Evolutionary conservation across 192 early-diverging fungal genomes (phyloP).

Genomic region (Coemansia erecta): DNA sequence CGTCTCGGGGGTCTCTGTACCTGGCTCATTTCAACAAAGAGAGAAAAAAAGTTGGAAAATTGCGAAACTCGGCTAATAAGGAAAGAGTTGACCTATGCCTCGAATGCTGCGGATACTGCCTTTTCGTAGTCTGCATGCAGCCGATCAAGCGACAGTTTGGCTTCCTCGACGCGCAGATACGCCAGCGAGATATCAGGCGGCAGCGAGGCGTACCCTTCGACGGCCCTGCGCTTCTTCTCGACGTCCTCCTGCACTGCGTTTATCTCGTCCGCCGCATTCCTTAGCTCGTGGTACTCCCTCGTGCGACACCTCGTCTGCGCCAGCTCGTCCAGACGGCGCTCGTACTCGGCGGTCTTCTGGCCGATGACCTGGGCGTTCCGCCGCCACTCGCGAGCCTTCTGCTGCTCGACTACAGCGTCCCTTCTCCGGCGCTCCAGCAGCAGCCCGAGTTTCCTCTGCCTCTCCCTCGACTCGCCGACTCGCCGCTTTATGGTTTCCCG

Average conservation of each 20-base stretch:
- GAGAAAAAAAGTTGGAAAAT: neutral
- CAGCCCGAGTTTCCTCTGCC: slow-evolving; percentile 16
- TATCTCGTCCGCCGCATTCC: slow-evolving; percentile 11
- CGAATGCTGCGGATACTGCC: slow-evolving; percentile 31
- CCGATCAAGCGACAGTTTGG: slow-evolving; percentile 25
- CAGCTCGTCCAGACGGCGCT: slow-evolving; percentile 18
- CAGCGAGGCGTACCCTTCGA: slow-evolving; percentile 31
- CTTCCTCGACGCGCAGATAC: slow-evolving; percentile 40
- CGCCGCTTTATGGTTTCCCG: neutral
- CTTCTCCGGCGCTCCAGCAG: slow-evolving; percentile 17
- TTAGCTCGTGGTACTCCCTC: slow-evolving; percentile 25
- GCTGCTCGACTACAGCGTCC: slow-evolving; percentile 32
- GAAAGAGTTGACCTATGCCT: slow-evolving; percentile 1
- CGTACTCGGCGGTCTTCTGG: slow-evolving; percentile 41
- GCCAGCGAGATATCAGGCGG: slow-evolving; percentile 44
- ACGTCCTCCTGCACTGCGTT: slow-evolving; percentile 10
- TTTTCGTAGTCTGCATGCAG: slow-evolving; percentile 36
- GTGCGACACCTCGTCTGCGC: neutral
- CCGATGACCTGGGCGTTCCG: slow-evolving; percentile 37
- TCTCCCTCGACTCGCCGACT: slow-evolving; percentile 19
- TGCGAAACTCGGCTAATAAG: neutral
- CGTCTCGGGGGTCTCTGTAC: slow-evolving; percentile 7
- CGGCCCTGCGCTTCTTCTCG: slow-evolving; percentile 12
- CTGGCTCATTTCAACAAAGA: neutral
- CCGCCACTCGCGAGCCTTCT: slow-evolving; percentile 50